A percentile compares a stretch with the other conserved stretches of the same genome.
Evolutionary conservation across 129 eudicot genomes (phyloP).

Genomic region (Tagetes erecta): DNA sequence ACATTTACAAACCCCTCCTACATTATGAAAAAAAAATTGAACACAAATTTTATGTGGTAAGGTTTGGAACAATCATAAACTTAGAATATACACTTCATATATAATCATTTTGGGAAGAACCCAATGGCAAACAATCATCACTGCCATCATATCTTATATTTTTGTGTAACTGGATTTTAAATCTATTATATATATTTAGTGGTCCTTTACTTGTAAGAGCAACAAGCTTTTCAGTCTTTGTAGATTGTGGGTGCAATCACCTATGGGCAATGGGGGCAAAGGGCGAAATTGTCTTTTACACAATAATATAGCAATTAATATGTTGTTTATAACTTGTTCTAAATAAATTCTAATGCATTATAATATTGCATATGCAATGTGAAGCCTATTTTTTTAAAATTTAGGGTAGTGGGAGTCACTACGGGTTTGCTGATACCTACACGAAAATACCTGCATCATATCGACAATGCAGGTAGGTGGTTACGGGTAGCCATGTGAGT

Average conservation of each 20-base stretch:
- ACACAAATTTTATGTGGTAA: not conserved
- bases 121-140: conserved; percentile 16
- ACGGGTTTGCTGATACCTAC: no score
- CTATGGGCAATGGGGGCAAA: not conserved
- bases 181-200: not conserved
- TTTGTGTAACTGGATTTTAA: conserved; percentile 7
- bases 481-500: no score
- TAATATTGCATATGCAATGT: no score
- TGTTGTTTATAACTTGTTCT: no score
- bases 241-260: not conserved
- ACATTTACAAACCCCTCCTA: not conserved
- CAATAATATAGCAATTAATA: not conserved
- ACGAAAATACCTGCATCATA: no score
- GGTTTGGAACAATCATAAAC: conserved; percentile 5
- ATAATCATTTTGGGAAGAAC: conserved; percentile 18
- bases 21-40: not conserved
- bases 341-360: no score
- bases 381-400: no score
- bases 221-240: conserved; percentile 6
- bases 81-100: conserved; percentile 17
- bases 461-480: no score
- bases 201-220: conserved; percentile 28
- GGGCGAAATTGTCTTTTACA: not conserved
- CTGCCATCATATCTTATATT: conserved; percentile 7
- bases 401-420: no score